Conservation (phyloP, 2,329 filamentous ascomycete genomes). For the Fonsecaea nubica region DNA sequence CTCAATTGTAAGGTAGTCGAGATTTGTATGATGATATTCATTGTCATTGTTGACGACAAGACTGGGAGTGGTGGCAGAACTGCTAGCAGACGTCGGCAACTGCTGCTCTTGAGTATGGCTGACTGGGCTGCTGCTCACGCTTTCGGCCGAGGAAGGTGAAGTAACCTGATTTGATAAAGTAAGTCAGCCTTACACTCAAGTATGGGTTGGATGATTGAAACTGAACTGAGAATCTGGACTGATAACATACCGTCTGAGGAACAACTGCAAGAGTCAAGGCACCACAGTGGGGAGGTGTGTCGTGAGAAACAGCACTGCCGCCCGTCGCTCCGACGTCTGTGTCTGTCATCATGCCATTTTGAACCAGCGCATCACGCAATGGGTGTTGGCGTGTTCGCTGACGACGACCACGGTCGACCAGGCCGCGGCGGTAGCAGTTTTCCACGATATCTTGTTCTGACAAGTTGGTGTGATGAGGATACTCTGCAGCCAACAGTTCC, state of each 20-base stretch:
- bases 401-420: slow-evolving; percentile 3
- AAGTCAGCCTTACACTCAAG: neutral
- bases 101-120: neutral
- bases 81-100: neutral
- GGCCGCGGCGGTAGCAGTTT: slow-evolving; percentile 43
- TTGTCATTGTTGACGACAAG: neutral
- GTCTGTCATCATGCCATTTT: slow-evolving; percentile 5
- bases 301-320: neutral
- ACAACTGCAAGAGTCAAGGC: slow-evolving; percentile 10
- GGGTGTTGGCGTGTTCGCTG: neutral
- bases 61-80: neutral
- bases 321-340: neutral
- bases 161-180: neutral
- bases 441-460: slow-evolving; percentile 46
- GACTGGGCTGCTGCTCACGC: neutral
- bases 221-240: neutral
- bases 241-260: slow-evolving; percentile 23
- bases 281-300: slow-evolving; percentile 17
- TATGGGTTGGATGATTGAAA: neutral
- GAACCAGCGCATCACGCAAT: neutral
- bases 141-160: neutral
- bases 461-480: slow-evolving; percentile 42
- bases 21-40: neutral
- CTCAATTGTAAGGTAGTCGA: slow-evolving; percentile 33
- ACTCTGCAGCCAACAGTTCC: slow-evolving; percentile 33